phyloP scores from a whole-genome alignment of 768 basidiomycete species.

The Russula lepida region DNA sequence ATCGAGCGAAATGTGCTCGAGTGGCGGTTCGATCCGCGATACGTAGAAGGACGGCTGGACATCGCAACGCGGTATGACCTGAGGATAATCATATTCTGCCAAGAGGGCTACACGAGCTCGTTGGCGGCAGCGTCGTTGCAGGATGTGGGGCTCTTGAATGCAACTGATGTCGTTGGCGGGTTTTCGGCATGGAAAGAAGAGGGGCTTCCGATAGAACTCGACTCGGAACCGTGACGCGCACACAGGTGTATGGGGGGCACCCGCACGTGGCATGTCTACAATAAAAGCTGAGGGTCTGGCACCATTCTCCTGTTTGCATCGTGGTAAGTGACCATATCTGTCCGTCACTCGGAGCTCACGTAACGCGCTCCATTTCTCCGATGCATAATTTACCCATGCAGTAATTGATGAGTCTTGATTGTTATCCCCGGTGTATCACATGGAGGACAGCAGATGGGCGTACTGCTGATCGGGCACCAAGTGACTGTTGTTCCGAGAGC shows the following conservation, averaged over 20 bases:
- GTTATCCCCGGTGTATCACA: not conserved
- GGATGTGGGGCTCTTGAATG: conserved; percentile 60
- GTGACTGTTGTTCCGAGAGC: not conserved
- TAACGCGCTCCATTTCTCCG: not conserved
- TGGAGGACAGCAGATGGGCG: not conserved
- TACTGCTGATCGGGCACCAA: not conserved
- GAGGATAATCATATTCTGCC: conserved; percentile 64
- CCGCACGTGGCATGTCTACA: not conserved
- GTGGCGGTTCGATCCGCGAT: conserved; percentile 72
- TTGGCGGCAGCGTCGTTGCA: conserved; percentile 64
- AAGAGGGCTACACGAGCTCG: conserved; percentile 65
- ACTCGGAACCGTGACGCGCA: not conserved
- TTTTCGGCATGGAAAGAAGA: conserved; percentile 63
- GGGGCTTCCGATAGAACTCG: conserved; percentile 42
- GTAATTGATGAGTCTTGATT: not conserved
- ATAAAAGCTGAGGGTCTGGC: not conserved
- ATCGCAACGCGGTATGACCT: conserved; percentile 73
- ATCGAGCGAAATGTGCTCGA: conserved; percentile 73
- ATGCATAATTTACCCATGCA: not conserved
- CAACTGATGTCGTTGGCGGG: conserved; percentile 73
- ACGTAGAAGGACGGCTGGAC: conserved; percentile 40
- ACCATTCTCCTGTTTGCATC: not conserved
- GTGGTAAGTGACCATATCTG: not conserved
- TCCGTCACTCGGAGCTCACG: not conserved
- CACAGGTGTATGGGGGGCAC: not conserved